A percentile compares a stretch with the other conserved stretches of the same genome.
Conservation (phyloP, 208 protist species). For the Baffinella frigidus region DNA sequence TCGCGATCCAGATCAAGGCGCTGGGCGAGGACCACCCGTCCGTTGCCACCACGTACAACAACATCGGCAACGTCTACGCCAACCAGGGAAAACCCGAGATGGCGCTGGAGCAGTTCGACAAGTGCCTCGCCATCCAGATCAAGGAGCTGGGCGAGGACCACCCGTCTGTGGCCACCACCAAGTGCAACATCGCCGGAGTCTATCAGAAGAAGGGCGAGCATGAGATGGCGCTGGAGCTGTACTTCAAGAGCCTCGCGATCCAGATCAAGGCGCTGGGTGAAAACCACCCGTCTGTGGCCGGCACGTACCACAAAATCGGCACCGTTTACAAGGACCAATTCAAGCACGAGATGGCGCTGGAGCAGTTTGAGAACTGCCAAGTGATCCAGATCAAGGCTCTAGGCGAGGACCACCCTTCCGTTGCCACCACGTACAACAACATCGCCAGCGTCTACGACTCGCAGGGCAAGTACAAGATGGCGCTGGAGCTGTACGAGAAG, state of each 20-base stretch:
- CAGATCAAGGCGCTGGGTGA: neutral
- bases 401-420: neutral
- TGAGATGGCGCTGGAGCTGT: neutral
- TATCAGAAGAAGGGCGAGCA: neutral
- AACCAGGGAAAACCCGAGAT: neutral
- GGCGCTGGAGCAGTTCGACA: neutral
- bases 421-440: constrained; percentile 5
- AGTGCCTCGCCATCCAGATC: neutral
- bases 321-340: neutral
- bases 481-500: neutral
- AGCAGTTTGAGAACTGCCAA: too few species aligned
- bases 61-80: neutral
- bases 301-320: neutral
- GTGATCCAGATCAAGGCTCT: neutral
- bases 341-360: neutral
- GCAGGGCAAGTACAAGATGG: neutral
- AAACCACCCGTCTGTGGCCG: constrained; percentile 7
- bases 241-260: neutral
- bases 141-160: neutral
- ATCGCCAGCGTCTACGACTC: neutral
- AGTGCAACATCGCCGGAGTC: neutral
- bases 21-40: neutral
- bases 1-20: neutral
- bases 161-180: neutral
- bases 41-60: neutral